Conservation (phyloP, 208 protist species). For the Porcisia deanei region DNA sequence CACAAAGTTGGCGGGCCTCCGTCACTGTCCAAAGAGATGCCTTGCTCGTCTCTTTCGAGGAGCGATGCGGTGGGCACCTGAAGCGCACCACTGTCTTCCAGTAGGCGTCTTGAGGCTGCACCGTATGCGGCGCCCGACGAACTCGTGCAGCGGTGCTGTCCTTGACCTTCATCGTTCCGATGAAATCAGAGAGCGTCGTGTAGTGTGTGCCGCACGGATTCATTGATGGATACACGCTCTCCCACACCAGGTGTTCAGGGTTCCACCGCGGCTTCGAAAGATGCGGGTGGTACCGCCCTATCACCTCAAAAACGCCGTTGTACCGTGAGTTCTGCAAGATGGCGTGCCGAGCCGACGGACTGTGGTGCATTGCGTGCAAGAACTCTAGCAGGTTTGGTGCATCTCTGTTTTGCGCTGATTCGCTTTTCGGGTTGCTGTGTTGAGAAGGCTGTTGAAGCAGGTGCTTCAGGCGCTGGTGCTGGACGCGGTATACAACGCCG, state of each 20-base stretch:
- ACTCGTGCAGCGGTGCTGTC: neutral
- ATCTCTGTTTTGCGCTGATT: neutral
- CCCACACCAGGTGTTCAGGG: constrained; percentile 52
- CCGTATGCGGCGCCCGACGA: neutral
- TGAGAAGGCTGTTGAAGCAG: constrained; percentile 3
- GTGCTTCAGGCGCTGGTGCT: constrained; percentile 33
- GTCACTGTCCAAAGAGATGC: constrained; percentile 56
- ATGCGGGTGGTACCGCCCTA: constrained; percentile 54
- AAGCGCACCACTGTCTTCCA: constrained; percentile 77
- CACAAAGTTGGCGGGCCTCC: constrained; percentile 64
- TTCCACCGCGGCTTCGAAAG: constrained; percentile 67
- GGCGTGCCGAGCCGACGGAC: constrained; percentile 10
- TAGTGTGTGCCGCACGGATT: constrained; percentile 35
- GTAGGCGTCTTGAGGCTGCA: constrained; percentile 28
- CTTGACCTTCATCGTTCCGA: neutral
- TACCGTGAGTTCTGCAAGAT: constrained; percentile 31
- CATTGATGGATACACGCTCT: constrained; percentile 65
- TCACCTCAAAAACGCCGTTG: constrained; percentile 37
- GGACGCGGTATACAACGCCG: constrained; percentile 53
- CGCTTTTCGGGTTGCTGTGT: neutral
- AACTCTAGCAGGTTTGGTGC: constrained; percentile 27
- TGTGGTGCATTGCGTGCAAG: constrained; percentile 34
- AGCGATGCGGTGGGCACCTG: constrained; percentile 35
- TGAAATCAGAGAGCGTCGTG: constrained; percentile 12
- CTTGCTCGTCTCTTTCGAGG: neutral